Conservation (phyloP, 73 alveolate species). For the Paramecium primaurelia region DNA sequence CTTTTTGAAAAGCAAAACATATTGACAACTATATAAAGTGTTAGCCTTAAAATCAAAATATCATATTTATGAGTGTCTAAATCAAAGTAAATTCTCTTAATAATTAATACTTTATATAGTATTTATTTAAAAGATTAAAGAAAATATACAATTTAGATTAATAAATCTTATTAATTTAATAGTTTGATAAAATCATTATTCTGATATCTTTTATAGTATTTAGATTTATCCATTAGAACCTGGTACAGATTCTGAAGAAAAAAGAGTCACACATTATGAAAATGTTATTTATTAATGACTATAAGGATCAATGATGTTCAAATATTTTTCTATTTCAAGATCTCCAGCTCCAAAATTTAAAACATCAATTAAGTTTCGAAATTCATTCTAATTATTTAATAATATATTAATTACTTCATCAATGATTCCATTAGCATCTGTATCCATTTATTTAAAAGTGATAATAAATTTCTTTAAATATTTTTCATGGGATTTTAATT, state of each 20-base stretch:
- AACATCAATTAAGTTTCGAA: constrained; percentile 79
- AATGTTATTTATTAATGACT: constrained; percentile 96
- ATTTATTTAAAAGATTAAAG: no score
- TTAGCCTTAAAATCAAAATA: no score
- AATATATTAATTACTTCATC: constrained; percentile 75
- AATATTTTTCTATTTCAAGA: constrained; percentile 81
- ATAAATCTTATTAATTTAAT: no score
- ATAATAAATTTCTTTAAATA: constrained; percentile 86
- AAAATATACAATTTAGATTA: no score
- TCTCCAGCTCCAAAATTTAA: constrained; percentile 83
- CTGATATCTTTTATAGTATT: constrained; percentile 19
- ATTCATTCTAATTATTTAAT: constrained; percentile 64
- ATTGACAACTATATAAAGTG: background rate
- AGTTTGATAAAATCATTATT: background rate
- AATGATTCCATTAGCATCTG: constrained; percentile 90
- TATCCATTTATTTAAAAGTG: constrained; percentile 86
- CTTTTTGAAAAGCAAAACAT: background rate
- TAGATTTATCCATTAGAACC: constrained; percentile 3
- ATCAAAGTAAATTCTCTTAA: no score
- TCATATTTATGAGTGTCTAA: no score
- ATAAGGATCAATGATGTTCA: constrained; percentile 94
- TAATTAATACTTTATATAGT: no score
- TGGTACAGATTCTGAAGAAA: constrained; percentile 71
- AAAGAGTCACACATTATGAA: constrained; percentile 95
- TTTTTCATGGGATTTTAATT: constrained; percentile 93